phyloP scores from a whole-genome alignment of 495 filamentous ascomycete species.

The Neurospora tetraspora region DNA sequence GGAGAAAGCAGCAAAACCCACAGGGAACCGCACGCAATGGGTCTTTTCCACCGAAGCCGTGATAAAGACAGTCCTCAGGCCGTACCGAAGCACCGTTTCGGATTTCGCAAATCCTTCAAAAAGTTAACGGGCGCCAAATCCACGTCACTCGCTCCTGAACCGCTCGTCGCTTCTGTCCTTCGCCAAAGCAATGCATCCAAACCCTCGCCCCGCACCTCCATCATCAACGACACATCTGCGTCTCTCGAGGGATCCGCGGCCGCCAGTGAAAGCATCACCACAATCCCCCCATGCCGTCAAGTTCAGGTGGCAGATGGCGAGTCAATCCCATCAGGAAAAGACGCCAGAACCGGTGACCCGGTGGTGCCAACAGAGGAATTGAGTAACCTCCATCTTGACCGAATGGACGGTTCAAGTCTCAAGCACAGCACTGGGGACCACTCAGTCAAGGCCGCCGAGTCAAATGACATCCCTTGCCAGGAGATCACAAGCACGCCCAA shows the following conservation, averaged over 20 bases:
- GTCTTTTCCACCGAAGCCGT: not conserved
- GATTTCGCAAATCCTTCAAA: not conserved
- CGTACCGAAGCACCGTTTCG: not conserved
- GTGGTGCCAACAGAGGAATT: not conserved
- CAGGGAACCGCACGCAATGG: not conserved
- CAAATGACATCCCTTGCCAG: not conserved
- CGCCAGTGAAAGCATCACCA: not conserved
- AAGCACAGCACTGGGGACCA: not conserved
- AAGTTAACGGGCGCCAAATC: not conserved
- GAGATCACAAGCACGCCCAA: not conserved
- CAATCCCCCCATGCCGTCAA: not conserved
- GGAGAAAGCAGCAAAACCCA: not conserved
- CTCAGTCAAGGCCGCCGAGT: not conserved
- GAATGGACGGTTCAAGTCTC: not conserved
- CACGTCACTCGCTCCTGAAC: not conserved
- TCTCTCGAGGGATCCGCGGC: not conserved
- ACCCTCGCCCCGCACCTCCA: not conserved
- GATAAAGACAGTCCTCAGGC: not conserved
- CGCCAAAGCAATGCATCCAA: not conserved
- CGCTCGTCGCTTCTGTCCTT: not conserved
- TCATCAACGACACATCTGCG: not conserved
- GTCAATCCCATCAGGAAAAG: not conserved
- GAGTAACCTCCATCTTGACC: not conserved
- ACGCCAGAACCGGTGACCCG: not conserved
- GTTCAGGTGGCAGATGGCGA: not conserved